Evolutionary conservation across 2,329 filamentous ascomycete genomes (phyloP).

Genomic region (Ascochyta pisi): DNA sequence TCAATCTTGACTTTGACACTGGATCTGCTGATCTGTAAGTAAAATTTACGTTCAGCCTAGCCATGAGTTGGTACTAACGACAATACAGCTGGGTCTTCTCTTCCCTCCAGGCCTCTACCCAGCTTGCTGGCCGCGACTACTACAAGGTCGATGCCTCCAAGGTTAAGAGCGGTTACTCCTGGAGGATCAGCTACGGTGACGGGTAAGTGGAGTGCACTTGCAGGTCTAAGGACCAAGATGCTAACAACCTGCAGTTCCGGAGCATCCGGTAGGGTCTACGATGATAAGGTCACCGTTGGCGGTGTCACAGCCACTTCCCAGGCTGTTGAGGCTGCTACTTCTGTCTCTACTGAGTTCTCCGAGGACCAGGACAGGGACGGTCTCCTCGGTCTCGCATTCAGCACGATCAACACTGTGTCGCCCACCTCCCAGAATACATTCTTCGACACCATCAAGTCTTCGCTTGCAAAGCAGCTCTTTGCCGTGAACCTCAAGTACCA

Average conservation of each 20-base stretch:
- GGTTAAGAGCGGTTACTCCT: slow-evolving; percentile 58
- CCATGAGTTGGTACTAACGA: slow-evolving; percentile 18
- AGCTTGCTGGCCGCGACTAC: slow-evolving; percentile 62
- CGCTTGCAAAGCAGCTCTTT: slow-evolving; percentile 62
- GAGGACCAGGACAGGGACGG: slow-evolving; percentile 63
- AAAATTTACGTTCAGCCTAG: background rate
- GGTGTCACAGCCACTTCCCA: slow-evolving; percentile 65
- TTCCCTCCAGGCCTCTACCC: slow-evolving; percentile 58
- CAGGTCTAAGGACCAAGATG: background rate
- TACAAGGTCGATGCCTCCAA: slow-evolving; percentile 62
- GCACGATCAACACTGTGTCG: slow-evolving; percentile 63
- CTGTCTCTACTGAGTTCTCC: slow-evolving; percentile 62
- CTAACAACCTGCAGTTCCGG: slow-evolving; percentile 48
- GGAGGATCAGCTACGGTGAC: slow-evolving; percentile 71
- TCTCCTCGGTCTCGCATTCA: slow-evolving; percentile 67
- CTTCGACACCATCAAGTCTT: slow-evolving; percentile 64
- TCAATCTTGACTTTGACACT: slow-evolving; percentile 76
- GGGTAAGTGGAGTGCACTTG: slow-evolving; percentile 40
- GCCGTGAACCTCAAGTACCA: slow-evolving; percentile 64
- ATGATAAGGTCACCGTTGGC: slow-evolving; percentile 69
- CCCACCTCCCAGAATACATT: slow-evolving; percentile 62
- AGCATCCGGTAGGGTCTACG: slow-evolving; percentile 70
- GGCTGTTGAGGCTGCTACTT: slow-evolving; percentile 69
- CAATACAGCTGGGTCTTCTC: slow-evolving; percentile 71
- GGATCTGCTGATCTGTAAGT: slow-evolving; percentile 71